Evolutionary conservation across 352 stramenopile genomes (phyloP), one percentile per base, ranked within the genome.

Genomic region (Hyaloperonospora arabidopsidis): DNA sequence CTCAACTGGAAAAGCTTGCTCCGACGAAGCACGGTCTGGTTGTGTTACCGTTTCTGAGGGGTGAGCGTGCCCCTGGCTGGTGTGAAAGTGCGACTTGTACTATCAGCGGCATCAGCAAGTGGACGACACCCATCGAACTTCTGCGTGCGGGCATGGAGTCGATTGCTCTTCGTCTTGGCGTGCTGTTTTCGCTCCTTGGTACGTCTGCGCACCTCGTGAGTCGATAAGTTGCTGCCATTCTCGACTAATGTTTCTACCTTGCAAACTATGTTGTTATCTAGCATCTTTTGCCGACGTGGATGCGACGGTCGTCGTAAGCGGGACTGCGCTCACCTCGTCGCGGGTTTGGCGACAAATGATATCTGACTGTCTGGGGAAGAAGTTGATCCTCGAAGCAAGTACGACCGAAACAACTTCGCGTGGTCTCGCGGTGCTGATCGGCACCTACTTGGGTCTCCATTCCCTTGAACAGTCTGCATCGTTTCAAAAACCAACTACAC

Each of bases 51-150:
- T 98, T 98, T 61, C 54, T 98, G 14, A 94, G 88, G 43, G 94
- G 84, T 13, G 94, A 98, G 65, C 78, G 94, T 36, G 87, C 89
- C n/a, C 95, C 91, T 13, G 94, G 91, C 0, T 98, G 87, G 88
- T 69, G 88, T 45, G 84, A 86, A 25, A 79, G 94, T 52, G 92
- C 94, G 11, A 87, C 75, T 2, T 96, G 87, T 47, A 85, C 86
- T 3, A 95, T 98, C 54, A 86, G 74, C 15, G 90, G 89, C 41
- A 86, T 98, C 51, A 97, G 74, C 44, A 87, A 94, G 57, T 87
- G 87, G 65, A 97, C 89, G 40, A 95, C 75, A 15, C 68, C 90
- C 4, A 70, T 83, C n/a, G 60, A 97, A 47, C 65, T 98, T 22
- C 63, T 97, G 21, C 89, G 90, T 55, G 84, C 86, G 21, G 86